phyloP scores from a whole-genome alignment of 331 rosid species.

The Rosa hybrid region DNA sequence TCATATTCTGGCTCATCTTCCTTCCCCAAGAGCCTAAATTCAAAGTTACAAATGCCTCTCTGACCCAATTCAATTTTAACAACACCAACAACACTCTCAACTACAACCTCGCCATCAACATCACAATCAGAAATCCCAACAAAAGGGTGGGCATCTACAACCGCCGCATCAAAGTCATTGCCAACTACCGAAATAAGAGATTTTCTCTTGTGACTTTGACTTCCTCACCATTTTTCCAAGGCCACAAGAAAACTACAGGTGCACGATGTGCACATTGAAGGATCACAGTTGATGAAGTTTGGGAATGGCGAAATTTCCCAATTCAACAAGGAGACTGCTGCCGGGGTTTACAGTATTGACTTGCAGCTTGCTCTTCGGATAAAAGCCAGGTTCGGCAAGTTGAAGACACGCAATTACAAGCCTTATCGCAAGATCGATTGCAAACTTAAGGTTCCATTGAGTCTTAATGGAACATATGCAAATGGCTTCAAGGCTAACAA shows the following conservation, averaged over 20 bases:
- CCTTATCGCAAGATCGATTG: slow-evolving; percentile 17
- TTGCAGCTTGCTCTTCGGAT: slow-evolving; percentile 24
- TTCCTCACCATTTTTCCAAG: background rate
- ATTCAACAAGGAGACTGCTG: slow-evolving; percentile 18
- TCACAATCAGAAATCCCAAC: slow-evolving; percentile 38
- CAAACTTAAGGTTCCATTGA: background rate
- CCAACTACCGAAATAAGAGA: slow-evolving; percentile 20
- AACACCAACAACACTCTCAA: slow-evolving; percentile 25
- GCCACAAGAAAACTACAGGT: background rate
- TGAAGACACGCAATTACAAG: slow-evolving; percentile 6
- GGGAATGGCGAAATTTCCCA: slow-evolving; percentile 15
- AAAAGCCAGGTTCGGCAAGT: slow-evolving; percentile 10
- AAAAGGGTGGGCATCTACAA: slow-evolving; percentile 30
- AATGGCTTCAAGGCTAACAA: background rate
- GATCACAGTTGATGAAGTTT: slow-evolving; percentile 4
- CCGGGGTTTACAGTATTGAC: slow-evolving; percentile 15
- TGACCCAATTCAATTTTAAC: slow-evolving; percentile 29
- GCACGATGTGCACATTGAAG: background rate
- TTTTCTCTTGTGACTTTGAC: slow-evolving; percentile 7
- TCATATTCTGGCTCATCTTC: slow-evolving; percentile 56
- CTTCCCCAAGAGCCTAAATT: slow-evolving; percentile 46
- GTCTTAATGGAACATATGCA: background rate
- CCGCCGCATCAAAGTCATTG: background rate
- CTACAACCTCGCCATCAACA: slow-evolving; percentile 31
- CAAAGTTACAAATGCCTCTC: slow-evolving; percentile 23